Base-by-base conservation (phyloP, 345 rosid genomes). In the Laguncularia racemosa region DNA sequence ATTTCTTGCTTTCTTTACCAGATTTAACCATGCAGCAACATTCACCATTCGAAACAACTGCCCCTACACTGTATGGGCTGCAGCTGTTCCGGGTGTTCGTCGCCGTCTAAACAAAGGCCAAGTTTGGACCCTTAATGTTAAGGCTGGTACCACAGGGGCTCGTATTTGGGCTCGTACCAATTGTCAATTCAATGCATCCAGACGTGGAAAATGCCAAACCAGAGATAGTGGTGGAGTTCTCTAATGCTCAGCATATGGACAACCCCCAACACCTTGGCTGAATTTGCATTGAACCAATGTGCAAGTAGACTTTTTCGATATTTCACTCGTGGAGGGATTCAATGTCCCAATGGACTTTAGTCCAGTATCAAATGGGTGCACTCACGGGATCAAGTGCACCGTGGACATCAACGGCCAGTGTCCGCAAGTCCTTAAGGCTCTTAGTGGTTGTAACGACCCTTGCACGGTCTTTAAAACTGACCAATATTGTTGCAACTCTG, bases 281-380 rank as follows among this genome's bases (percentile, higher is more conserved):
- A 74, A 49, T 66, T 45, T 2, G 57, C 61, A 3, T 44, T 69
- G 1, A 74, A 74, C 78, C 66, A 61, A 21, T 15, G 11, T 50
- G 28, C n/a, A 4, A 51, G 55, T 28, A 1, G 74, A 73, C 56
- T 69, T 65, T 59, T 56, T 60, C 14, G 77, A 68, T 58, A 73
- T 73, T 2, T 69, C 77, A 5, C 46, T 69, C 2, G 60, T 69
- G 14, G 72, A 74, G 2, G 75, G 78, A 13, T 74, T 69, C 45
- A 70, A 74, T 23, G 62, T 74, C 12, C 72, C 69, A 0, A 62
- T 74, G 75, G 66, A 58, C 14, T 63, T 74, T 14, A 66, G 63
- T 14, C 73, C 64, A 20, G 60, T 63, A 3, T 53, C 68, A 0
- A 11, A 55, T 16, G 52, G 65, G 14, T 61, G 65, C 46, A 26